Evolutionary conservation across 2,329 filamentous ascomycete genomes (phyloP).

Genomic region (Fusarium ambrosium): DNA sequence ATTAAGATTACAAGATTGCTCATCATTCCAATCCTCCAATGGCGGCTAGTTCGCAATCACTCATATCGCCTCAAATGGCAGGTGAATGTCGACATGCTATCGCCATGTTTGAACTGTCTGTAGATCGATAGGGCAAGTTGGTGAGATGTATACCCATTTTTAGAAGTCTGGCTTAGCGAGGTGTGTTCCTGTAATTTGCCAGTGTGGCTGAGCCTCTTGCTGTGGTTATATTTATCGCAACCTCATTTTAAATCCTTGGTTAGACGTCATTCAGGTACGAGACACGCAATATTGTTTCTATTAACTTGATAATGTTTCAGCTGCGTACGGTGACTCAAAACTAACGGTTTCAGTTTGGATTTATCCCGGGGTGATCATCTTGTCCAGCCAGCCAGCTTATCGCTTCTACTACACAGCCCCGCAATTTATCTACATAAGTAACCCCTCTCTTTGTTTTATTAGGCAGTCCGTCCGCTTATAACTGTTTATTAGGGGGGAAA

Average conservation of each 20-base stretch:
- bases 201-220: neutral
- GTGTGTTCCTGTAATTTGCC: neutral
- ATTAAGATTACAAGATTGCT: neutral
- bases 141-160: neutral
- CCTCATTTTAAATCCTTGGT: neutral
- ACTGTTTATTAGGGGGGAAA: neutral
- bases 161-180: neutral
- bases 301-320: neutral
- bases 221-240: slow-evolving; percentile 5
- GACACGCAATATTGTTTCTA: neutral
- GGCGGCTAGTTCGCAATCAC: neutral
- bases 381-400: neutral
- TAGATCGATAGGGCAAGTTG: neutral
- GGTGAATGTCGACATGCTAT: neutral
- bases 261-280: neutral
- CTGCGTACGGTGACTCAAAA: neutral
- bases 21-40: neutral
- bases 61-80: neutral
- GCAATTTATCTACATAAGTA: neutral
- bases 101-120: neutral
- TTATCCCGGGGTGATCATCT: neutral
- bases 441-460: neutral
- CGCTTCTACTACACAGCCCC: neutral
- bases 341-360: neutral
- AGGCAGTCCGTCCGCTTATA: neutral